Evolutionary conservation across 1,139 yeast genomes (phyloP).

Genomic region (Trichomonascaceae sp.): DNA sequence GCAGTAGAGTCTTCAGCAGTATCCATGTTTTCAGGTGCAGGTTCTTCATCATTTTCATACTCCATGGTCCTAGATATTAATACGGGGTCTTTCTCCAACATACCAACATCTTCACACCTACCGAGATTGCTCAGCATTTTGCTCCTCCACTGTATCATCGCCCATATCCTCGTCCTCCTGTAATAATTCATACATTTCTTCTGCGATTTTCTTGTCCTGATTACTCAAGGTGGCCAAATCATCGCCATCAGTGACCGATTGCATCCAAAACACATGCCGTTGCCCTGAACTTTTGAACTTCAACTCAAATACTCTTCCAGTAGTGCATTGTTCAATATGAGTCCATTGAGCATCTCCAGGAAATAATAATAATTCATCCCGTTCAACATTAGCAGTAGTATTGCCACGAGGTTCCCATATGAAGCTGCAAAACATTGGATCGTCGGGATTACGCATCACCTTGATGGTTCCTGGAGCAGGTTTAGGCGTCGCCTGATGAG

Average conservation of each 20-base stretch:
- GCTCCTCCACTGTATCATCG: conserved; percentile 5
- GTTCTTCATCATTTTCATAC: background rate
- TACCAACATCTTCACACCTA: background rate
- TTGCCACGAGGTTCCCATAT: conserved; percentile 49
- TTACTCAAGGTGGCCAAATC: conserved; percentile 51
- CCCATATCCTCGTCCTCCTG: conserved; percentile 31
- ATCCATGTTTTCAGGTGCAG: background rate
- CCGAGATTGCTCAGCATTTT: conserved; percentile 1
- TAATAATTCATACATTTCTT: conserved; percentile 51
- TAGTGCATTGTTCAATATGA: conserved; percentile 63
- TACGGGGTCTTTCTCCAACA: background rate
- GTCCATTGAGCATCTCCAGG: conserved; percentile 92
- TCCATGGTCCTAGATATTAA: background rate
- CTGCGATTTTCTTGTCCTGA: conserved; percentile 52
- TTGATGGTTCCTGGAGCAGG: conserved; percentile 71
- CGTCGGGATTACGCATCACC: conserved; percentile 59
- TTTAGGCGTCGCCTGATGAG: conserved; percentile 67
- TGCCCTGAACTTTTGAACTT: conserved; percentile 81
- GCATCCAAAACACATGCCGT: conserved; percentile 85
- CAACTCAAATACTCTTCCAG: conserved; percentile 83
- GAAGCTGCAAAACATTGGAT: conserved; percentile 47
- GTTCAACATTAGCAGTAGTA: conserved; percentile 30
- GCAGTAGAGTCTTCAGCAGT: background rate
- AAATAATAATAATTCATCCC: conserved; percentile 62
- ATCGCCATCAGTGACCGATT: conserved; percentile 60